Percentiles rank a stretch among this genome's conserved stretches.
Evolutionary conservation across 2,329 filamentous ascomycete species (phyloP).

Genomic region (Biscogniauxia sp.): DNA sequence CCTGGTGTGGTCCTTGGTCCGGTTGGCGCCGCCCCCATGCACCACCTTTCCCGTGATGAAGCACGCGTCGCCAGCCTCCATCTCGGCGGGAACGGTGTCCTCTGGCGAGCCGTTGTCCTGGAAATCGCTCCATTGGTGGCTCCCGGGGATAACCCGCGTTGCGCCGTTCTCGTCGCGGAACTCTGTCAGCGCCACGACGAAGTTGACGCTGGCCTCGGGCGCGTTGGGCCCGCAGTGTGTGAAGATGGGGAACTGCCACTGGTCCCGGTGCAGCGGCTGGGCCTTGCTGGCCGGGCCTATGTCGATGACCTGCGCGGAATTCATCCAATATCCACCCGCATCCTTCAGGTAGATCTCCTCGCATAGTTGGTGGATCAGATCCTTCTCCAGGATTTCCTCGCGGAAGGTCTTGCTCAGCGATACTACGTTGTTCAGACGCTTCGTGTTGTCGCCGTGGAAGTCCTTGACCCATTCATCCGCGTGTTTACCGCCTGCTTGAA

Average conservation of each 20-base stretch:
- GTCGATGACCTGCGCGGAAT: constrained; percentile 22
- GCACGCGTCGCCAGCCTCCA: constrained; percentile 29
- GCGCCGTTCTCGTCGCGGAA: constrained; percentile 31
- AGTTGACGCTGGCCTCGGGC: constrained; percentile 27
- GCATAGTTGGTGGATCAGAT: constrained; percentile 29
- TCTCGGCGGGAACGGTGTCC: constrained; percentile 25
- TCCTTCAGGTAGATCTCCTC: constrained; percentile 24
- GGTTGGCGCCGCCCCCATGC: constrained; percentile 32
- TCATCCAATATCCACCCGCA: constrained; percentile 29
- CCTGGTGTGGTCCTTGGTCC: constrained; percentile 20
- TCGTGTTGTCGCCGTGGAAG: constrained; percentile 28
- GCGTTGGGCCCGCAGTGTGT: constrained; percentile 24
- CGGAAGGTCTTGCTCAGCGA: constrained; percentile 28
- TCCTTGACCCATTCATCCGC: constrained; percentile 21
- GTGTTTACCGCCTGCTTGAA: constrained; percentile 19
- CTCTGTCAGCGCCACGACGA: constrained; percentile 28
- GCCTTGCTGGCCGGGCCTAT: constrained; percentile 24
- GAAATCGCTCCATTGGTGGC: constrained; percentile 28
- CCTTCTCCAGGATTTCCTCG: constrained; percentile 27
- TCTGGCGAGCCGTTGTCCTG: constrained; percentile 17
- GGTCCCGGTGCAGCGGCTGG: constrained; percentile 31
- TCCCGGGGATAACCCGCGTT: constrained; percentile 31
- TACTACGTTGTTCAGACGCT: constrained; percentile 25
- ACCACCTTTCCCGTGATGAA: constrained; percentile 34
- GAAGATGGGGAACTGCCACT: constrained; percentile 28